These are phyloP conservation scores for Pleurotus tuber-regium DNA, from an alignment of 768 basidiomycete species.

Conservation along the genomic window DNA sequence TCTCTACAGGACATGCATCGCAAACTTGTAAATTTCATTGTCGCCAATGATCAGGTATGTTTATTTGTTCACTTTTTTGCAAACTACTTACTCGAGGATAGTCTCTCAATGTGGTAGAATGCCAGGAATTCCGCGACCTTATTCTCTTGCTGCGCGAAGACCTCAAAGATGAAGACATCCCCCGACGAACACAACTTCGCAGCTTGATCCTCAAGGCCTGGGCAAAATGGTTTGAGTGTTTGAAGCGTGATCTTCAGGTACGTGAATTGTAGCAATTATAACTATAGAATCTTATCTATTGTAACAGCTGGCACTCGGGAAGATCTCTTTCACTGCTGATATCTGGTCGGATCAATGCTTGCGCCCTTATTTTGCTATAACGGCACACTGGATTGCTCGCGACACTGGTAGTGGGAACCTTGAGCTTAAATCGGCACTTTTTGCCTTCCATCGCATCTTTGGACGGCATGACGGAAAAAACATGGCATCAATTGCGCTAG, in stretches of 20 bases:
- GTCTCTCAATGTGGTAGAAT: slow-evolving; percentile 27
- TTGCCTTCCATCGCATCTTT: slow-evolving; percentile 16
- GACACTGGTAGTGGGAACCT: not conserved
- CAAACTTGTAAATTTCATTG: slow-evolving; percentile 7
- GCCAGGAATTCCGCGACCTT: slow-evolving; percentile 22
- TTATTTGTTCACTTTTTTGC: not conserved
- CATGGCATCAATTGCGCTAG: not conserved
- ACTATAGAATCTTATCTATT: not conserved
- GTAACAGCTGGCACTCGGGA: slow-evolving; percentile 13
- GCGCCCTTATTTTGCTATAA: slow-evolving; percentile 14
- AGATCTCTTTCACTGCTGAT: slow-evolving; percentile 15
- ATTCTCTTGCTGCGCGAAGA: slow-evolving; percentile 21
- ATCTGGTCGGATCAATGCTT: slow-evolving; percentile 16
- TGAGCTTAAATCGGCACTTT: slow-evolving; percentile 8
- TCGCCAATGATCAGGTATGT: slow-evolving; percentile 11
- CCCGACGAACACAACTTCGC: slow-evolving; percentile 20
- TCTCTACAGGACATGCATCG: not conserved
- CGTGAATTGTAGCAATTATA: not conserved
- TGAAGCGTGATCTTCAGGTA: slow-evolving; percentile 23
- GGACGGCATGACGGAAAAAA: slow-evolving; percentile 16
- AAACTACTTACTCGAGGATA: slow-evolving; percentile 11
- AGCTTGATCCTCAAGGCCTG: slow-evolving; percentile 20
- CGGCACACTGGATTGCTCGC: slow-evolving; percentile 17
- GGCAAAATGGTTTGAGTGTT: slow-evolving; percentile 18
- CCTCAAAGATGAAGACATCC: slow-evolving; percentile 23